Evolutionary conservation across 2,329 filamentous ascomycete species (phyloP).

Genomic region (Neofusicoccum parvum): DNA sequence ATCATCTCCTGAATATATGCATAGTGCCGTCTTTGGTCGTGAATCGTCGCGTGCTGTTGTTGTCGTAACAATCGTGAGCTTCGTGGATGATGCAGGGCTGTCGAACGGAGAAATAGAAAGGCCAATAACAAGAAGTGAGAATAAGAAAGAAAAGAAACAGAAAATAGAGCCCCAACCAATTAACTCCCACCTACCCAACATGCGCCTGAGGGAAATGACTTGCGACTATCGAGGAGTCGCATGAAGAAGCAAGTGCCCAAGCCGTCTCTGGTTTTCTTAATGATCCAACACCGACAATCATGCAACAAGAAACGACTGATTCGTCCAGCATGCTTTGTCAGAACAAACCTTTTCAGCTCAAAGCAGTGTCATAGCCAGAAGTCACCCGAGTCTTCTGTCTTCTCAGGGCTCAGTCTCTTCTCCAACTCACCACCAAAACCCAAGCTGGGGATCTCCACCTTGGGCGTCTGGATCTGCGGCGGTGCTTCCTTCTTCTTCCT

Average conservation of each 20-base stretch:
- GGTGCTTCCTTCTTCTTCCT: constrained; percentile 39
- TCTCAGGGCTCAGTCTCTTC: constrained; percentile 2
- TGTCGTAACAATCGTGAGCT: constrained; percentile 18
- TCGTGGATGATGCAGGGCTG: constrained; percentile 14
- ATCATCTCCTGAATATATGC: neutral
- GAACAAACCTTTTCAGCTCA: neutral
- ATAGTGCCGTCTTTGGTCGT: constrained; percentile 15
- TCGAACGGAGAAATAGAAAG: neutral
- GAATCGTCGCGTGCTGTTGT: constrained; percentile 18
- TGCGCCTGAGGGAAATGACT: constrained; percentile 1
- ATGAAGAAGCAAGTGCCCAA: neutral
- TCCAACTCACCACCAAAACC: constrained; percentile 16
- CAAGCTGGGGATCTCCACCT: constrained; percentile 34
- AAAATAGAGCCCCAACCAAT: constrained; percentile 5
- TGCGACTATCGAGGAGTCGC: neutral
- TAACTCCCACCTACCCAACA: constrained; percentile 14
- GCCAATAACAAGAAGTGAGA: neutral
- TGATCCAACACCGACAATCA: constrained; percentile 2
- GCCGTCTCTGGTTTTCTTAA: constrained; percentile 10
- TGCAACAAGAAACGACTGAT: neutral
- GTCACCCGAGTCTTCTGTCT: constrained; percentile 4
- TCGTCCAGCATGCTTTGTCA: neutral
- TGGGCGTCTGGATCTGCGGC: constrained; percentile 41
- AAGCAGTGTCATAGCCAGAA: constrained; percentile 15
- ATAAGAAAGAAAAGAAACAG: neutral